phyloP scores from a whole-genome alignment of 2,329 filamentous ascomycete genomes.

The Pseudogymnoascus pannorum region DNA sequence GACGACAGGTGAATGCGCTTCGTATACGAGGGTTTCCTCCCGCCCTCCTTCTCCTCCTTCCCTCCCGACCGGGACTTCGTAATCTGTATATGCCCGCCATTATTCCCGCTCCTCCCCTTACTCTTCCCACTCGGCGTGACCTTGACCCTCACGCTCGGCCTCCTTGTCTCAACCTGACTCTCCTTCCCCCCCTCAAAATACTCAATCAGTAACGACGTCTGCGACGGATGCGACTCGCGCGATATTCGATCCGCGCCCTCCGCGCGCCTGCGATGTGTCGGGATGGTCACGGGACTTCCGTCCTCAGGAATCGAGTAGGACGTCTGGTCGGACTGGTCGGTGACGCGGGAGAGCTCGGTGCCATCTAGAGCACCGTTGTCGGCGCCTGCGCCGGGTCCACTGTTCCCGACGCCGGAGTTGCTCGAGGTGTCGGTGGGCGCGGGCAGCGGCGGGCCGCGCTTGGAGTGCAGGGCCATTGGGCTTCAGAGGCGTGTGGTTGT shows the following conservation, averaged over 20 bases:
- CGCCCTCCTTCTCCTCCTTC: conserved; percentile 55
- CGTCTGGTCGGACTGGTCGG: conserved; percentile 54
- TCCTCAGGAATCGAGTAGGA: conserved; percentile 77
- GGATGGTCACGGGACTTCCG: conserved; percentile 87
- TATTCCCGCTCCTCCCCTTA: conserved; percentile 37
- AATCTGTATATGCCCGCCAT: conserved; percentile 75
- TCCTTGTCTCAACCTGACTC: conserved; percentile 41
- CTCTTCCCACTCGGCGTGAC: conserved; percentile 53
- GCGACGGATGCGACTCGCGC: conserved; percentile 49
- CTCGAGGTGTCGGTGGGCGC: conserved; percentile 64
- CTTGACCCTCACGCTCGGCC: conserved; percentile 64
- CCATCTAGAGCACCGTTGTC: conserved; percentile 41
- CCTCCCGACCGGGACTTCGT: conserved; percentile 35
- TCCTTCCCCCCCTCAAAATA: conserved; percentile 64
- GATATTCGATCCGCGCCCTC: conserved; percentile 42
- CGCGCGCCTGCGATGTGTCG: conserved; percentile 61
- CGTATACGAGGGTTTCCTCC: conserved; percentile 63
- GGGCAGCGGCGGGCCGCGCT: conserved; percentile 60
- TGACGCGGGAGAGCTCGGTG: conserved; percentile 61
- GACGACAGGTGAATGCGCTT: conserved; percentile 57
- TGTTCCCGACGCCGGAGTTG: conserved; percentile 33
- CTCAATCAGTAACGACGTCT: conserved; percentile 68
- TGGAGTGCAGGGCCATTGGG: conserved; percentile 27
- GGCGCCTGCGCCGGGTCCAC: conserved; percentile 45
- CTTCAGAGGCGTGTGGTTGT: background rate